phyloP scores from a whole-genome alignment of 495 filamentous ascomycete species.

The Annulohypoxylon nitens region DNA sequence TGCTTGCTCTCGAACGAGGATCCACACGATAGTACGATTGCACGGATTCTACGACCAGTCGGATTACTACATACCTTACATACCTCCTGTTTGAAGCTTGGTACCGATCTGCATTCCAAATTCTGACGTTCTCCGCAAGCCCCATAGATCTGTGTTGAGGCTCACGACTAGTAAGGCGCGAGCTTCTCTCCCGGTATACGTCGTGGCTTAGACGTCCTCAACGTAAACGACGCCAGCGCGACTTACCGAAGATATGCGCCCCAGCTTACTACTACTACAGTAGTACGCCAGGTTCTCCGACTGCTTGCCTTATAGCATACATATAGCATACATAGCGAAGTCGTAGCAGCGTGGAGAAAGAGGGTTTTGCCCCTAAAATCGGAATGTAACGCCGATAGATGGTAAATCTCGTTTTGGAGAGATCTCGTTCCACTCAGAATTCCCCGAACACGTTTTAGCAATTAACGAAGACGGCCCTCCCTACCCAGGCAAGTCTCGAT shows the following conservation, averaged over 20 bases:
- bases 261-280: conserved; percentile 49
- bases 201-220: conserved; percentile 36
- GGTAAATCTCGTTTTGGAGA: conserved; percentile 49
- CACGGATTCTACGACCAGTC: background rate
- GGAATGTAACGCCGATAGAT: conserved; percentile 52
- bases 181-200: conserved; percentile 29
- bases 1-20: conserved; percentile 14
- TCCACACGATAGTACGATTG: conserved; percentile 26
- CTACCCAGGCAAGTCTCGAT: conserved; percentile 38
- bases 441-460: conserved; percentile 51
- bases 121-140: conserved; percentile 38
- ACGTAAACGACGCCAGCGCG: conserved; percentile 28
- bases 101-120: conserved; percentile 48
- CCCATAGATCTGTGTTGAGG: conserved; percentile 47
- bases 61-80: conserved; percentile 48
- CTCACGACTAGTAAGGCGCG: conserved; percentile 49
- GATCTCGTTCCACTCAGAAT: conserved; percentile 51
- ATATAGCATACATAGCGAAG: conserved; percentile 40
- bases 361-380: conserved; percentile 45
- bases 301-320: conserved; percentile 39
- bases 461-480: conserved; percentile 48
- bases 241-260: conserved; percentile 41
- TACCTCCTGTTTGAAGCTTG: conserved; percentile 46
- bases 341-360: conserved; percentile 46
- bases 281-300: conserved; percentile 39